Percentiles rank a stretch among this genome's conserved stretches.
phyloP scores from a whole-genome alignment of 306 rosid species.

The Cicer judaicum region DNA sequence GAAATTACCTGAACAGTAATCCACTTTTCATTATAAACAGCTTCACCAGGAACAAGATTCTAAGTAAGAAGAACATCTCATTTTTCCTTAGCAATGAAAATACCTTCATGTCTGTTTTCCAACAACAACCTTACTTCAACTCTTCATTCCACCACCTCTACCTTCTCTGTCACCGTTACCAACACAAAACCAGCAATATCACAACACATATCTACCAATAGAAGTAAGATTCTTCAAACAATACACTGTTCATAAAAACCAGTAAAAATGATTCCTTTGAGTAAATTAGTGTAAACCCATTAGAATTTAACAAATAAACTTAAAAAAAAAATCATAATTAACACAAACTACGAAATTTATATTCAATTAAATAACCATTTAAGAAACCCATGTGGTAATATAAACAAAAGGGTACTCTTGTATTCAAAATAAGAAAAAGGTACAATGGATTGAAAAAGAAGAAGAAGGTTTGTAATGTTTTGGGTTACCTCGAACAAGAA shows the following conservation, averaged over 20 bases:
- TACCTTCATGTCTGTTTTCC: constrained; percentile 73
- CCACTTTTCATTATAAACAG: constrained; percentile 91
- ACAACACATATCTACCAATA: no score
- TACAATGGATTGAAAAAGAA: not conserved
- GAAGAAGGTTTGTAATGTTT: not conserved
- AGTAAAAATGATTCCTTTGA: not conserved
- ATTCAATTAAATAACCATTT: not conserved
- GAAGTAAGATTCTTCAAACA: no score
- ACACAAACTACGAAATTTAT: not conserved
- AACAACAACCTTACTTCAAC: constrained; percentile 54
- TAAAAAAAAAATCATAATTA: not conserved
- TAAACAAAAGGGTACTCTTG: not conserved
- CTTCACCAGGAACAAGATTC: constrained; percentile 88
- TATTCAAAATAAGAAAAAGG: not conserved
- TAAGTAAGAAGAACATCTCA: constrained; percentile 93
- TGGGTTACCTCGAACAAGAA: not conserved
- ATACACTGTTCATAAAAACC: not conserved
- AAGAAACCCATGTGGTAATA: not conserved
- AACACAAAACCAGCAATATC: no score
- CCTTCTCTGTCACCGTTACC: no score
- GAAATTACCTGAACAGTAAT: constrained; percentile 75
- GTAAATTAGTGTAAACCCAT: not conserved
- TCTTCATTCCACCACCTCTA: constrained; percentile 37
- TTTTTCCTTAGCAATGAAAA: constrained; percentile 88
- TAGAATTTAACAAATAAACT: not conserved